Evolutionary conservation across 306 rosid genomes (phyloP), one percentile per base, ranked within the genome.

Genomic region (Sicyos baderoa): DNA sequence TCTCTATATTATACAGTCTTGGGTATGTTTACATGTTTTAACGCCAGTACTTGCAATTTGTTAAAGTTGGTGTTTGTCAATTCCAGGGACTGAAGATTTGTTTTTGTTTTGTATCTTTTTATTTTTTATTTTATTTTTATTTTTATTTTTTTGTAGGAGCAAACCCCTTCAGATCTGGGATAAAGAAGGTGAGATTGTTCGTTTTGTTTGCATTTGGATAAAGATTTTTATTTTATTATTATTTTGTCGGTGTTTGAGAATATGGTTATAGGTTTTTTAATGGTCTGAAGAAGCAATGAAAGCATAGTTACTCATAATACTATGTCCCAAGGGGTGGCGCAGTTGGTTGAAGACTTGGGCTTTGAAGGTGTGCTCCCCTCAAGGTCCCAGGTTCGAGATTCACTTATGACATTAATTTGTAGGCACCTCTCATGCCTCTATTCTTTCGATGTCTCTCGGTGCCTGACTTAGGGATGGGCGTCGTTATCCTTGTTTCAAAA

Each of bases 161-260:
- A 93, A 93, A 73, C 99, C 99, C 56, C 74, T 93, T 75, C 99
- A 88, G 94, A 93, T 93, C 77, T 90, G 98, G 97, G 99, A 93
- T 75, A 93, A 93, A 82, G 99, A 93, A 90, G 97, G 97, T 89
- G 60, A 53, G 55, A 64, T 15, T 82, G 77, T 72, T 47, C n/a
- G 29, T 13, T 21, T 44, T 47, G 3, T 40, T 45, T 47, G 32
- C 71, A 66, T 47, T 66, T 66, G 42, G 6, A 18, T 63, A 40
- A 17, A 63, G 25, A 10, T 40, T 63, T 13, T 29, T 29, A 29
- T 29, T 29, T 29, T 29, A 1, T 29, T 29, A 25, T 62, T 18
- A 9, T 62, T 18, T 61, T 37, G 49, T 5, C 11, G 35, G 32
- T 44, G 13, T 64, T 42, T 19, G 70, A 42, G 52, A 19, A 19